Percentiles rank a stretch among this genome's conserved stretches.
phyloP scores from a whole-genome alignment of 495 filamentous ascomycete genomes.

The Penicillium simplicissimum region DNA sequence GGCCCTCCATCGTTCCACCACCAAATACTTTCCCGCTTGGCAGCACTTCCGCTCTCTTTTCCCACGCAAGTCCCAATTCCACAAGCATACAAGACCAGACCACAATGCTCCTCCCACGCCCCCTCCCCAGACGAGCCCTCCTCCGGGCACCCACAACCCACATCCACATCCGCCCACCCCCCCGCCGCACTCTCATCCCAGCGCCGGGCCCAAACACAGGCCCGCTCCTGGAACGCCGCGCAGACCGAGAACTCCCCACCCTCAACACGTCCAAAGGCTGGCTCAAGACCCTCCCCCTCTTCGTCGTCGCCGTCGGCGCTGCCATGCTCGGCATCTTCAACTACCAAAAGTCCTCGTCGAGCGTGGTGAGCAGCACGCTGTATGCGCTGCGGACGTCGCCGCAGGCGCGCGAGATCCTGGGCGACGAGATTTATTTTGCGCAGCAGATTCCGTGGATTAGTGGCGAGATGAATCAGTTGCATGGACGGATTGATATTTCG shows the following conservation, averaged over 20 bases:
- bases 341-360: constrained; percentile 88
- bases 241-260: constrained; percentile 75
- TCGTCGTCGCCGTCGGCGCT: constrained; percentile 57
- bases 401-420: constrained; percentile 71
- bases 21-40: background rate
- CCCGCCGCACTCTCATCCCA: constrained; percentile 50
- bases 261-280: constrained; percentile 43
- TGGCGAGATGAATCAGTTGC: constrained; percentile 91
- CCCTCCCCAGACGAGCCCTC: constrained; percentile 23
- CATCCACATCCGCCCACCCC: constrained; percentile 15
- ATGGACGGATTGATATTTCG: constrained; percentile 82
- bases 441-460: constrained; percentile 89
- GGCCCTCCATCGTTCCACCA: background rate
- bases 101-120: constrained; percentile 20
- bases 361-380: constrained; percentile 79
- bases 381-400: constrained; percentile 85
- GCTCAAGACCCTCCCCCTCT: constrained; percentile 58
- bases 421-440: constrained; percentile 91
- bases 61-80: background rate
- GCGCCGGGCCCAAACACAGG: constrained; percentile 54
- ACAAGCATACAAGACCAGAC: background rate
- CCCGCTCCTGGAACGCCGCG: constrained; percentile 75
- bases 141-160: constrained; percentile 13
- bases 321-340: constrained; percentile 90
- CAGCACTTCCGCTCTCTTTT: background rate